These are phyloP conservation scores for Talaromyces pinophilus DNA, from an alignment of 2,329 filamentous ascomycete species.

Conservation along the genomic window DNA sequence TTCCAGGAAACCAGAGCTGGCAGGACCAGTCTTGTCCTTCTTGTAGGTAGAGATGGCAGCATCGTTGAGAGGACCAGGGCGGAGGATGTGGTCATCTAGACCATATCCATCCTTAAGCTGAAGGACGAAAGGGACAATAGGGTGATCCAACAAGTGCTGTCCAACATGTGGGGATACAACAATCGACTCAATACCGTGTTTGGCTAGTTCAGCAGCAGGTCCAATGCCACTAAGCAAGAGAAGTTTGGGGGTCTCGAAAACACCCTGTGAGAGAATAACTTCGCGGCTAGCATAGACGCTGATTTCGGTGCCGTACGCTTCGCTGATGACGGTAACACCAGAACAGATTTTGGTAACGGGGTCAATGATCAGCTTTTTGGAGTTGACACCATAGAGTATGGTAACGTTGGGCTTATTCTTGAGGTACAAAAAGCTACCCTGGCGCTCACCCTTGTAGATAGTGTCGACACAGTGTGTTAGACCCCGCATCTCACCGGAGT, in stretches of 20 bases:
- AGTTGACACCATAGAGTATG: slow-evolving; percentile 51
- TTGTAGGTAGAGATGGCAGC: slow-evolving; percentile 37
- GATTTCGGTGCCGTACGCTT: slow-evolving; percentile 36
- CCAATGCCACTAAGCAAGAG: slow-evolving; percentile 38
- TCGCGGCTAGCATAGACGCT: slow-evolving; percentile 40
- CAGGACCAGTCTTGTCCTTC: slow-evolving; percentile 34
- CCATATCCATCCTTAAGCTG: slow-evolving; percentile 45
- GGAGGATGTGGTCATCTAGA: slow-evolving; percentile 42
- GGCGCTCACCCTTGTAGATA: slow-evolving; percentile 58
- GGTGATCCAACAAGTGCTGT: slow-evolving; percentile 50
- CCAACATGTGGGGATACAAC: slow-evolving; percentile 30
- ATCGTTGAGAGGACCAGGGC: slow-evolving; percentile 38
- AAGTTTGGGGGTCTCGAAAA: slow-evolving; percentile 47
- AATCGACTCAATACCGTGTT: slow-evolving; percentile 13
- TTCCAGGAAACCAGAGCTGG: slow-evolving; percentile 43
- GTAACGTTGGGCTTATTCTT: slow-evolving; percentile 56
- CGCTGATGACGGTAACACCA: slow-evolving; percentile 51
- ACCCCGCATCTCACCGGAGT: slow-evolving; percentile 54
- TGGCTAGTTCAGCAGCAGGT: slow-evolving; percentile 33
- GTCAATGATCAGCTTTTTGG: slow-evolving; percentile 54
- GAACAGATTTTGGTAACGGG: slow-evolving; percentile 42
- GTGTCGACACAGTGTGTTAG: slow-evolving; percentile 56
- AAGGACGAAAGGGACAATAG: slow-evolving; percentile 44
- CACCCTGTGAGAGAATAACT: slow-evolving; percentile 48
- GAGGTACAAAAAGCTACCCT: slow-evolving; percentile 53